Conservation (phyloP, 495 filamentous ascomycete species). For the Cercophora scortea region DNA sequence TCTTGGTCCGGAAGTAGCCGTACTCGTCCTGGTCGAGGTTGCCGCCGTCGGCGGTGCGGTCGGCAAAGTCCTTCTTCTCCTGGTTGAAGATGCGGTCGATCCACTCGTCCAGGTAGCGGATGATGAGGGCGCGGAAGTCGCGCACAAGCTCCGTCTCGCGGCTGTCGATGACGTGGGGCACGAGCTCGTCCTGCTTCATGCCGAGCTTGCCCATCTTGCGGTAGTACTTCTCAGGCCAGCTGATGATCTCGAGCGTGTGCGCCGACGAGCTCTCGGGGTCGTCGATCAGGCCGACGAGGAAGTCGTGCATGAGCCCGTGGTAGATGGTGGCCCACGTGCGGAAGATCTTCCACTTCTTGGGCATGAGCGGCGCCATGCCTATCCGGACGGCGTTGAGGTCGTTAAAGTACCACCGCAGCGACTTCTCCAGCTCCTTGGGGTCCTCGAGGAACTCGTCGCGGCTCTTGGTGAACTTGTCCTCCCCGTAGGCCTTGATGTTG, state of each 20-base stretch:
- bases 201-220: slow-evolving; percentile 90
- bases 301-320: slow-evolving; percentile 90
- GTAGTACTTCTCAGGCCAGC: slow-evolving; percentile 94
- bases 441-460: slow-evolving; percentile 73
- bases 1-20: slow-evolving; percentile 81
- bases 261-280: slow-evolving; percentile 68
- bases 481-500: slow-evolving; percentile 64
- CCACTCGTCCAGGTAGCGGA: slow-evolving; percentile 93
- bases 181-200: slow-evolving; percentile 60
- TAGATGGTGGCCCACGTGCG: slow-evolving; percentile 84
- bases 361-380: slow-evolving; percentile 82
- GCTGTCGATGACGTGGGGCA: slow-evolving; percentile 78
- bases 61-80: slow-evolving; percentile 71
- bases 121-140: slow-evolving; percentile 90
- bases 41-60: slow-evolving; percentile 59
- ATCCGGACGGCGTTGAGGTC: slow-evolving; percentile 86
- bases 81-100: slow-evolving; percentile 81
- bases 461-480: slow-evolving; percentile 65
- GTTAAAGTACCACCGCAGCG: slow-evolving; percentile 91
- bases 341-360: slow-evolving; percentile 97
- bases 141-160: slow-evolving; percentile 81
- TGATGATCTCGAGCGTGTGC: slow-evolving; percentile 81
- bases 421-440: slow-evolving; percentile 75
- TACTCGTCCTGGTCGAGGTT: slow-evolving; percentile 80
- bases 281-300: slow-evolving; percentile 70